phyloP scores from a whole-genome alignment of 192 early-diverging fungal genomes.

The Obelidium mucronatum region DNA sequence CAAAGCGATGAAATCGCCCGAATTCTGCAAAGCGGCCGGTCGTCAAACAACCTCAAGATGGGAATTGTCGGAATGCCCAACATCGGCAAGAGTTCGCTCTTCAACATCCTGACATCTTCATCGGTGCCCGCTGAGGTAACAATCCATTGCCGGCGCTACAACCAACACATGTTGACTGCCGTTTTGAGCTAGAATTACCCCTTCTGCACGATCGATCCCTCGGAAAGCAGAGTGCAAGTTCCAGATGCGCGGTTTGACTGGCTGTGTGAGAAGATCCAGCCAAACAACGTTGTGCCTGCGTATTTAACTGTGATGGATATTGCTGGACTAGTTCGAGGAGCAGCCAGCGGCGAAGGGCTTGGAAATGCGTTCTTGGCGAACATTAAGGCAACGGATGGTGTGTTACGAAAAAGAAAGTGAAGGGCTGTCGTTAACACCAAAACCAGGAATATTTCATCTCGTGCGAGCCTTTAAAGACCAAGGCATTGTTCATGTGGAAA shows the following conservation, averaged over 20 bases:
- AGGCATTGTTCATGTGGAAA: slow-evolving; percentile 80
- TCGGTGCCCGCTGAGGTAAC: slow-evolving; percentile 60
- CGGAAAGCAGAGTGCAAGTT: slow-evolving; percentile 88
- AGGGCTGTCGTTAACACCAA: not conserved
- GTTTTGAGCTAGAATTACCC: slow-evolving; percentile 95
- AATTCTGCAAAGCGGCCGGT: slow-evolving; percentile 40
- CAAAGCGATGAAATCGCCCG: not conserved
- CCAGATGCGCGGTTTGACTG: slow-evolving; percentile 90
- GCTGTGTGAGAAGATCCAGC: slow-evolving; percentile 68
- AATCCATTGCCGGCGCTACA: slow-evolving; percentile 64
- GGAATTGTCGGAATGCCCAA: slow-evolving; percentile 96
- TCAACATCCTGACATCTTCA: slow-evolving; percentile 57
- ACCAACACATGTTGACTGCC: too few species aligned
- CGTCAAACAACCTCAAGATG: slow-evolving; percentile 66
- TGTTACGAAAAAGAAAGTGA: not conserved
- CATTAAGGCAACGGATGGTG: slow-evolving; percentile 65
- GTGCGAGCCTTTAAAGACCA: slow-evolving; percentile 78
- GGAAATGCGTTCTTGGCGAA: slow-evolving; percentile 96
- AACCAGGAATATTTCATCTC: slow-evolving; percentile 49
- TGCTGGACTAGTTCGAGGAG: slow-evolving; percentile 91
- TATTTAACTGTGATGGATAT: slow-evolving; percentile 95
- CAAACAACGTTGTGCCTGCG: slow-evolving; percentile 66
- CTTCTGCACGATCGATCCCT: slow-evolving; percentile 96
- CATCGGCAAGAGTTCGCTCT: slow-evolving; percentile 75
- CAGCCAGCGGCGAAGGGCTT: slow-evolving; percentile 54